Base-by-base conservation (phyloP, 495 filamentous ascomycete genomes). In the Talaromyces proteolyticus region DNA sequence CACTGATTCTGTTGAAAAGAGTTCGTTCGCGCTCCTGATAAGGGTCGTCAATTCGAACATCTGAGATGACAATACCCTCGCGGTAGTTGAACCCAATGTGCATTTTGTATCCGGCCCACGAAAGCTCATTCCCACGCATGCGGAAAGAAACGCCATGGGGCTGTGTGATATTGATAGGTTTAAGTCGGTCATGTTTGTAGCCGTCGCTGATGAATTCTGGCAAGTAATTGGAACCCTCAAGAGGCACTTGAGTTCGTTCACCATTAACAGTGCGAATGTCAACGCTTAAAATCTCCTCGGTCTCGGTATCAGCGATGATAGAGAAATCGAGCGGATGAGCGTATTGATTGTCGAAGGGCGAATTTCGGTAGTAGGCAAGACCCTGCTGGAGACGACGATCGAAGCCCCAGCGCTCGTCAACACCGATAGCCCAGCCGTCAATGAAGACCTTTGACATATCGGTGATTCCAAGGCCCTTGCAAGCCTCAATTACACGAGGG, bases 261-360 rank as follows among this genome's bases (percentile, higher is more conserved):
- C 68, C 72, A 10, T 86, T 85, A 67, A 95, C 93, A 59, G 87
- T 82, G 66, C 89, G 87, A 51, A 90, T 84, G 72, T 93, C 88
- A 75, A 94, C 89, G 60, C 88, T 89, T 60, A 95, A 85, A 49
- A 95, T 86, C 73, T 95, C 89, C 68, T 95, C 89, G 52, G 85
- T 91, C 78, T 94, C 89, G 54, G 89, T 95, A 57, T 69, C 64
- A 26, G 57, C 63, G 2, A 67, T 60, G 44, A 69, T 53, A 7
- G 52, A 53, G 55, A 69, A 69, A 42, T 69, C 66, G 21, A 69
- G 56, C 37, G 66, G 66, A 47, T 69, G 66, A 6, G 66, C 66
- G 43, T 69, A 69, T 42, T 69, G 66, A 51, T 69, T 69, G 49
- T 69, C 66, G 39, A 77, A 77, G 38, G 66, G 67, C 26, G 77